Percentiles rank a stretch among this genome's conserved stretches.
Evolutionary conservation across 805 yeast genomes (phyloP).

Genomic region (Schizosaccharomyces japonicus): DNA sequence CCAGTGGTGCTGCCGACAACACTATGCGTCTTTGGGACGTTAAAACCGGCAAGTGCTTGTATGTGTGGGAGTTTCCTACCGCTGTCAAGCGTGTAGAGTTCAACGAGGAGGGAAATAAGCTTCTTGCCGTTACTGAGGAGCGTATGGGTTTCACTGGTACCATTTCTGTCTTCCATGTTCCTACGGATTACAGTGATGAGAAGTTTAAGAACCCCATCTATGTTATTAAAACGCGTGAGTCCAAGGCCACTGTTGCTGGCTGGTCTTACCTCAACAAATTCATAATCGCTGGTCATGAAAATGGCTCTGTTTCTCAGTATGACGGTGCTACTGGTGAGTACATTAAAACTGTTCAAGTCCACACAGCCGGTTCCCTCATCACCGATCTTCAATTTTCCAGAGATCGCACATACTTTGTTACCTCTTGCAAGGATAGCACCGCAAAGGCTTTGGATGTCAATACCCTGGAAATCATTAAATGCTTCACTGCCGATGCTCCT

Average conservation of each 20-base stretch:
- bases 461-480: slow-evolving; percentile 44
- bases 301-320: slow-evolving; percentile 64
- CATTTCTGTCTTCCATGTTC: slow-evolving; percentile 41
- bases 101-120: slow-evolving; percentile 41
- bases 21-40: slow-evolving; percentile 67
- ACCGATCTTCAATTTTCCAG: slow-evolving; percentile 78
- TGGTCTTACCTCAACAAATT: slow-evolving; percentile 42
- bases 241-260: slow-evolving; percentile 58
- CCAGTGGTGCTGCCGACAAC: slow-evolving; percentile 83
- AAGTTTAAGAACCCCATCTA: slow-evolving; percentile 11
- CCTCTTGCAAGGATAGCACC: slow-evolving; percentile 76
- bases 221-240: slow-evolving; percentile 15
- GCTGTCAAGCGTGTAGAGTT: slow-evolving; percentile 86
- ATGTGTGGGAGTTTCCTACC: slow-evolving; percentile 49
- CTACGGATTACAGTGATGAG: slow-evolving; percentile 21
- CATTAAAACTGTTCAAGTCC: slow-evolving; percentile 34
- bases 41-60: slow-evolving; percentile 48
- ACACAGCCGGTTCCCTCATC: slow-evolving; percentile 35
- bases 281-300: slow-evolving; percentile 69
- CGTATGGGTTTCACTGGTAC: slow-evolving; percentile 78
- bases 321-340: slow-evolving; percentile 55
- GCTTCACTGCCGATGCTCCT: slow-evolving; percentile 71
- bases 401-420: slow-evolving; percentile 72
- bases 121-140: slow-evolving; percentile 64
- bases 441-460: slow-evolving; percentile 62